A percentile compares a stretch with the other conserved stretches of the same genome.
Evolutionary conservation across 306 rosid genomes (phyloP).

Genomic region (Potentilla sterilis): DNA sequence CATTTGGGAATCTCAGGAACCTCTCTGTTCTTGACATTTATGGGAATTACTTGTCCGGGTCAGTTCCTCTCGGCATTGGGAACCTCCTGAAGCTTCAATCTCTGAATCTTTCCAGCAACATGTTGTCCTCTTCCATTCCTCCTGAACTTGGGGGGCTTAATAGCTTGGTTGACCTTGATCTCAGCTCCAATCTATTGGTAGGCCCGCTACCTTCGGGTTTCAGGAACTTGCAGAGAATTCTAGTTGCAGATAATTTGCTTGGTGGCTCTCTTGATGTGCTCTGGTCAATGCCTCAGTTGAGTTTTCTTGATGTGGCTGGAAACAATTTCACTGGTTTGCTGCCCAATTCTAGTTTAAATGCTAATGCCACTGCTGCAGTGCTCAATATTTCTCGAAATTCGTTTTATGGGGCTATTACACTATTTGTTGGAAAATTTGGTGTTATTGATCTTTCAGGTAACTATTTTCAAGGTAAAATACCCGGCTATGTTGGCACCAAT

Average conservation of each 20-base stretch:
- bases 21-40: slow-evolving; percentile 71
- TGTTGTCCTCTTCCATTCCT: slow-evolving; percentile 58
- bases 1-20: slow-evolving; percentile 49
- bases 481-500: slow-evolving; percentile 37
- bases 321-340: slow-evolving; percentile 67
- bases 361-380: slow-evolving; percentile 31
- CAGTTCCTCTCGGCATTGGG: slow-evolving; percentile 56
- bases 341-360: slow-evolving; percentile 50
- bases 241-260: slow-evolving; percentile 50
- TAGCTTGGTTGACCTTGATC: slow-evolving; percentile 81
- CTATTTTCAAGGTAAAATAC: slow-evolving; percentile 69
- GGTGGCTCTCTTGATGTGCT: slow-evolving; percentile 43
- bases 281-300: slow-evolving; percentile 66
- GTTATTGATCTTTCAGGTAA: slow-evolving; percentile 66
- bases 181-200: slow-evolving; percentile 58
- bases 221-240: slow-evolving; percentile 53
- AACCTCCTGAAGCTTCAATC: slow-evolving; percentile 51
- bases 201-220: slow-evolving; percentile 53
- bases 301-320: slow-evolving; percentile 57
- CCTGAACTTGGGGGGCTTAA: slow-evolving; percentile 51
- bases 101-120: slow-evolving; percentile 74
- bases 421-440: slow-evolving; percentile 48
- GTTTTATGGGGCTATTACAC: slow-evolving; percentile 64
- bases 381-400: slow-evolving; percentile 63
- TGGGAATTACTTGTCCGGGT: slow-evolving; percentile 52